Evolutionary conservation across 345 rosid species (phyloP).

Genomic region (Pugionium cornutum): DNA sequence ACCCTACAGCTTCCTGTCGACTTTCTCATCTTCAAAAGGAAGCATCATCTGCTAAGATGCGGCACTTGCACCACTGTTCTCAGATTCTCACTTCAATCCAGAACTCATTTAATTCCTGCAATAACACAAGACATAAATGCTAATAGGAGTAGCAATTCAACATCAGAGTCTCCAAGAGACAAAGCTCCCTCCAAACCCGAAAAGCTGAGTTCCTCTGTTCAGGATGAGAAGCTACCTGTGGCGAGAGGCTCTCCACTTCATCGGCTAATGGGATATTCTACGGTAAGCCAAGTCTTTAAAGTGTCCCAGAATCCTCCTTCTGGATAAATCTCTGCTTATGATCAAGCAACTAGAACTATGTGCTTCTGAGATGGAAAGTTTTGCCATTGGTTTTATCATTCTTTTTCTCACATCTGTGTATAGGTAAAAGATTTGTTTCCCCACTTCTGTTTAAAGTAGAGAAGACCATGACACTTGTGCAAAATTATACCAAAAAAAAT

Average conservation of each 20-base stretch:
- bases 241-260: constrained; percentile 70
- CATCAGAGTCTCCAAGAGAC: constrained; percentile 41
- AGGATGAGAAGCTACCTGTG: constrained; percentile 42
- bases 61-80: constrained; percentile 68
- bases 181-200: constrained; percentile 33
- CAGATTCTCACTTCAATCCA: constrained; percentile 59
- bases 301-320: constrained; percentile 37
- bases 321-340: constrained; percentile 30
- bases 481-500: constrained; percentile 20
- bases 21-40: constrained; percentile 64
- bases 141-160: constrained; percentile 37
- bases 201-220: constrained; percentile 44
- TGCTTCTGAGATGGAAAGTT: constrained; percentile 17
- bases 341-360: constrained; percentile 24
- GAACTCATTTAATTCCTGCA: constrained; percentile 55
- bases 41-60: constrained; percentile 68
- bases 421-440: constrained; percentile 33
- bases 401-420: constrained; percentile 36
- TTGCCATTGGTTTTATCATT: constrained; percentile 34
- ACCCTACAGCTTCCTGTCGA: constrained; percentile 74
- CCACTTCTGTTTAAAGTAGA: not conserved
- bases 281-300: constrained; percentile 57
- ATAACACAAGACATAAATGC: constrained; percentile 32
- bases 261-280: constrained; percentile 81
- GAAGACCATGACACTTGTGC: constrained; percentile 25